Base-by-base conservation (phyloP, 768 basidiomycete species). In the Lyophyllum decastes region DNA sequence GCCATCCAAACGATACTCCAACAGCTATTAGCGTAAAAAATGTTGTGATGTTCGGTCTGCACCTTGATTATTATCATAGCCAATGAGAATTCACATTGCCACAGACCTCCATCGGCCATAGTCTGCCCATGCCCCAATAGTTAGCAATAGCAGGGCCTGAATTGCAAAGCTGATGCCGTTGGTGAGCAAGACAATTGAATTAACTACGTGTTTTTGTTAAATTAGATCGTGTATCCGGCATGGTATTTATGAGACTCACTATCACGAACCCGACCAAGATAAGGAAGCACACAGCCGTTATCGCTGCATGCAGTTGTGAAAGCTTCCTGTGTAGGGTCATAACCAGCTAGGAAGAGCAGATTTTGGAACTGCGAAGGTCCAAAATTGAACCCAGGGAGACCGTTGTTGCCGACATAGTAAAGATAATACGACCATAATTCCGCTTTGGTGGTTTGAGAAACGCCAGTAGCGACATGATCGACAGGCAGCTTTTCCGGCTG, bases 81-180 rank as follows among this genome's bases (percentile, higher is more conserved):
- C 17, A 2, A 7, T 49, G 43, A 17, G 27, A 41, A 16, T 25
- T 22, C 24, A 19, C 53, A 33, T 25, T 26, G 19, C 14, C 9
- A 21, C 50, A 43, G 41, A 86, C 87, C 87, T 87, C 89, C 89
- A 90, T 16, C 74, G 72, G n/a, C 90, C 90, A 68, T 91, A 92
- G 68, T 92, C 90, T 0, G 89, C 89, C 86, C 89, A 91, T 3
- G 88, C 87, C 4, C 89, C 90, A 26, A 92, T 82, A 12, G 80
- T 63, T 22, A 91, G 70, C 40, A 92, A 72, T 16, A 91, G 64
- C 16, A 79, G 81, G 0, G 89, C 88, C 70, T 92, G 90, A 25
- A 92, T 78, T 0, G 88, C 88, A 64, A 91, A 91, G 58, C 86
- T 87, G 44, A 92, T 84, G 3, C 90, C 90, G 63, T 92, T 92